Evolutionary conservation across 139 green algal genomes (phyloP), one percentile per base, ranked within the genome.

Genomic region (Penium margaritaceum): DNA sequence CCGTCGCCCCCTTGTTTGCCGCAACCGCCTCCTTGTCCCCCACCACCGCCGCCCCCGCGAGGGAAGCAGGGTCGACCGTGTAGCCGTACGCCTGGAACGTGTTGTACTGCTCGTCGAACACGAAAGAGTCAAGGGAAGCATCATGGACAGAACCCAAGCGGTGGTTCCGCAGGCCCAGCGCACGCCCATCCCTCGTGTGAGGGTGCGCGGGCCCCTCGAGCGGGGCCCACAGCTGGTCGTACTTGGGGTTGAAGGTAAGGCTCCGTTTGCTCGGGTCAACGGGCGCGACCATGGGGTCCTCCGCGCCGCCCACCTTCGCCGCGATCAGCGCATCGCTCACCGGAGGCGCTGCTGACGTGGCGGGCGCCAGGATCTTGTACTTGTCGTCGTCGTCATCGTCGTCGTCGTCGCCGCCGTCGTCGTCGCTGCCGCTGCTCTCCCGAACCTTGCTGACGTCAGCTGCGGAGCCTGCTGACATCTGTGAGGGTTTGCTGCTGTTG

Each of bases 101-200:
- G 78, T 93, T 88, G 85, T 93, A 96, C 82, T 97, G 88, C 73
- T 93, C 85, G 36, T 96, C 90, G 83, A 96, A 96, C 17, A 83
- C 69, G 46, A 85, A 90, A n/a, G 62, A 67, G 36, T 74, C 68
- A 34, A 94, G 71, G 68, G 91, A 81, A 47, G 78, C 55, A 35
- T 85, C 81, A 66, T 88, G 35, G 21, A 85, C 81, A 24, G 75
- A 35, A n/a, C 75, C 75, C 54, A 69, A 58, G 4, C 85, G 79
- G 76, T 96, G 91, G 78, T 97, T 97, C 21, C 84, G 78, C 60
- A 90, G 63, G 1, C 88, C 91, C 34, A 76, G 77, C 44, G 89
- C 77, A n/a, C 92, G 32, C 2, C 88, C 88, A 46, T 91, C 87
- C 46, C 86, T 90, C 17, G 82, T 69, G 57, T 80, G 89, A 1